phyloP scores from a whole-genome alignment of 2,329 filamentous ascomycete genomes.

The Fusarium sp. region DNA sequence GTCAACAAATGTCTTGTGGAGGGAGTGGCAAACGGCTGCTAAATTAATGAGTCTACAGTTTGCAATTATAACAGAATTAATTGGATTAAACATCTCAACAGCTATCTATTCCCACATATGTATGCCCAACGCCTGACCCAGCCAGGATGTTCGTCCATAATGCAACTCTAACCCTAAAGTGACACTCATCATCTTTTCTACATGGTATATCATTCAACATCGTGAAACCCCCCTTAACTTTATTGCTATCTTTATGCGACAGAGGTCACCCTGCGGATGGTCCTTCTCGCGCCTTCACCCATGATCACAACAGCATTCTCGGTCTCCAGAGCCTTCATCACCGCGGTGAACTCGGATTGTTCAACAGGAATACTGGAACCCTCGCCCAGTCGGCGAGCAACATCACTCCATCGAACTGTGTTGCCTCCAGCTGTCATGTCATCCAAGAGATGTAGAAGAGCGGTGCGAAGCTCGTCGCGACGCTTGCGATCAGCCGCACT shows the following conservation, averaged over 20 bases:
- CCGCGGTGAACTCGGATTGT: conserved; percentile 82
- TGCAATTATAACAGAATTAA: conserved; percentile 17
- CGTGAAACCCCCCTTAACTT: conserved; percentile 9
- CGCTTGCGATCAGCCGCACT: conserved; percentile 86
- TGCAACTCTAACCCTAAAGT: conserved; percentile 17
- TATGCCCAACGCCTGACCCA: conserved; percentile 43
- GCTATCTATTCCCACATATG: conserved; percentile 35
- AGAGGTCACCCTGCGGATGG: conserved; percentile 76
- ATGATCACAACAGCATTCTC: conserved; percentile 84
- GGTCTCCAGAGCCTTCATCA: conserved; percentile 80
- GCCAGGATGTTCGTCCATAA: conserved; percentile 28
- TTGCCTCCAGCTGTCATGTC: conserved; percentile 78
- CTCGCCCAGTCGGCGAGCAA: conserved; percentile 78
- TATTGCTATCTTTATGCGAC: conserved; percentile 23
- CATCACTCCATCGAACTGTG: conserved; percentile 80
- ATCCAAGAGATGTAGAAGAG: conserved; percentile 79
- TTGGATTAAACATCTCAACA: conserved; percentile 15
- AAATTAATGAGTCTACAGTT: background rate
- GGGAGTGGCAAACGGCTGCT: background rate
- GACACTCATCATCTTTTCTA: conserved; percentile 24
- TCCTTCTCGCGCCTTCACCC: conserved; percentile 87
- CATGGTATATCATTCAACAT: conserved; percentile 45
- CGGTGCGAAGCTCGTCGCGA: conserved; percentile 85
- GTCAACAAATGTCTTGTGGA: conserved; percentile 16
- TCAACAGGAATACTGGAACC: conserved; percentile 78